A percentile compares a stretch with the other conserved stretches of the same genome.
These are phyloP conservation scores for Tuctoria greenei DNA, from an alignment of 176 grass and related monocot species.

Conservation along the genomic window DNA sequence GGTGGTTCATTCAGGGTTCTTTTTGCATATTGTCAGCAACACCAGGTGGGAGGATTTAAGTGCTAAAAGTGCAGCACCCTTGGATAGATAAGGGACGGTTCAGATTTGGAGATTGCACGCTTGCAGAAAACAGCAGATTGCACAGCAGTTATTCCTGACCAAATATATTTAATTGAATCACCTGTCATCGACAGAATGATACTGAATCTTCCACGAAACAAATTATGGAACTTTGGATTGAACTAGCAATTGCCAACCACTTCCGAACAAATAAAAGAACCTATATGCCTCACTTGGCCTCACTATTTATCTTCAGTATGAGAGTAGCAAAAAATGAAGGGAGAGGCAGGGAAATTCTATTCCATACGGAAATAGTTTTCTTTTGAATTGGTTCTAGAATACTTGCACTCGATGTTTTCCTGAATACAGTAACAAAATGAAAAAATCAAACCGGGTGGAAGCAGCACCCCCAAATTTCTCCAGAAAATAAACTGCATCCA, in stretches of 20 bases:
- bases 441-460: background rate
- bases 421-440: background rate
- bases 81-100: no score
- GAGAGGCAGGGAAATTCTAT: background rate
- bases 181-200: background rate
- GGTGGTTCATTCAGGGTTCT: no score
- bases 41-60: no score
- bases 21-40: no score
- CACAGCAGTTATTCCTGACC: no score
- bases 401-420: background rate
- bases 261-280: background rate
- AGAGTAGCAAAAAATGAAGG: background rate
- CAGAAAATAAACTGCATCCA: background rate
- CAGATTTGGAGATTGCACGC: no score
- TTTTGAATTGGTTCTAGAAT: background rate
- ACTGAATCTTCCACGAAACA: background rate
- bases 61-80: no score
- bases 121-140: no score
- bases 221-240: background rate
- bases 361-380: background rate
- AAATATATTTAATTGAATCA: background rate
- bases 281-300: background rate
- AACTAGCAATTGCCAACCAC: background rate
- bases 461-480: background rate
- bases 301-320: background rate